Base-by-base conservation (phyloP, 345 rosid genomes). In the Pseudoturritis turrita region DNA sequence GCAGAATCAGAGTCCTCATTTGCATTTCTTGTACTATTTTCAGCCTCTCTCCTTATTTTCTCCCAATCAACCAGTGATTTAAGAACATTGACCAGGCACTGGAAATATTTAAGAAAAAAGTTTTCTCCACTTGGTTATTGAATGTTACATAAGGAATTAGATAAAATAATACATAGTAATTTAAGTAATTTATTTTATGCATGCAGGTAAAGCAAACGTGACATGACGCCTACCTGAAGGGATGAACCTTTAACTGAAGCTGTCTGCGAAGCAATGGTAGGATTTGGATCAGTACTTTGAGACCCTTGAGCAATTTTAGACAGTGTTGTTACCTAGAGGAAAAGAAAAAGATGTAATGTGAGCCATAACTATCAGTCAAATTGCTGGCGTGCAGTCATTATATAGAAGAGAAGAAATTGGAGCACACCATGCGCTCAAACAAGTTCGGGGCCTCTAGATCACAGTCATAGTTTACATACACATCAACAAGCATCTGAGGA, bases 401-500 rank as follows among this genome's bases (percentile, higher is more conserved):
- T 33, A 69, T 64, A 62, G 52, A 54, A 23, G 50, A 46, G 47
- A 69, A 65, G 46, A 73, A 35, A 49, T 28, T 43, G 60, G 64
- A 62, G 31, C 58, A 29, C 75, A 95, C 99, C 97, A 88, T 83
- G 85, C 99, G 96, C 81, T 95, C 97, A 86, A 95, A 95, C 83
- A 95, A 84, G 84, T 91, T 95, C 1, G 99, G 96, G 55, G 99
- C 94, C 84, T 91, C 96, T 63, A 88, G 91, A 91, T 91, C 99
- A 77, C 99, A 91, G 62, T 95, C 99, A 77, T 95, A 95, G 75
- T 91, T 95, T 79, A 91, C 98, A 83, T 82, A 95, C 56, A 95
- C 85, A 79, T 95, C 99, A 77, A 95, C 93, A 79, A 95, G 99
- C 94, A 88, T 87, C 76, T 95, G 97, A 58, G 99, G 86, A 83